Evolutionary conservation across 495 filamentous ascomycete genomes (phyloP).

Genomic region (Rusavskia elegans): DNA sequence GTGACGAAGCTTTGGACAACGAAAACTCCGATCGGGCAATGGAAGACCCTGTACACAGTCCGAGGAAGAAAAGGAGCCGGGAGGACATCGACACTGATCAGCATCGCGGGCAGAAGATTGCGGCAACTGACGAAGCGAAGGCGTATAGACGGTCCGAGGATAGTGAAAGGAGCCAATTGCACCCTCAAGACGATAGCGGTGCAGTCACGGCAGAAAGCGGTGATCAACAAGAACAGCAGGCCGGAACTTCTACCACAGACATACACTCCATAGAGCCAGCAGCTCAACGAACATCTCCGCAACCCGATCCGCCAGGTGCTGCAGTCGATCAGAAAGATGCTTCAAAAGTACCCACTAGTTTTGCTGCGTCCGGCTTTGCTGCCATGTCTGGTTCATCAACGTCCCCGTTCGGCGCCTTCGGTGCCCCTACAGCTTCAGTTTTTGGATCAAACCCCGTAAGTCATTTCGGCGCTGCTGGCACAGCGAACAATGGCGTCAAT

Average conservation of each 20-base stretch:
- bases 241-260: neutral
- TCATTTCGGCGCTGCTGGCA: neutral
- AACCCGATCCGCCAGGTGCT: conserved; percentile 13
- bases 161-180: conserved; percentile 4
- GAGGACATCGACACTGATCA: conserved; percentile 33
- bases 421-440: conserved; percentile 17
- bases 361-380: conserved; percentile 34
- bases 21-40: conserved; percentile 6
- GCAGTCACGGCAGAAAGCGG: neutral
- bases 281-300: conserved; percentile 4
- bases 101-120: conserved; percentile 14
- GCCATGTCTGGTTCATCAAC: conserved; percentile 35
- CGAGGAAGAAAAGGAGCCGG: conserved; percentile 35
- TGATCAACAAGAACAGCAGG: neutral
- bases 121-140: conserved; percentile 14
- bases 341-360: conserved; percentile 9
- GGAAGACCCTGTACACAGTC: conserved; percentile 15
- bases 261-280: neutral
- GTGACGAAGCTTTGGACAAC: neutral
- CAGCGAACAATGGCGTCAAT: neutral
- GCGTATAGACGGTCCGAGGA: conserved; percentile 14
- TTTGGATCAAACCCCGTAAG: neutral
- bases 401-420: conserved; percentile 41
- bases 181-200: neutral
- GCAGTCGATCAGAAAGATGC: conserved; percentile 14